A percentile compares a stretch with the other conserved stretches of the same genome.
phyloP scores from a whole-genome alignment of 805 yeast genomes.

The Wickerhamiella dianesei region DNA sequence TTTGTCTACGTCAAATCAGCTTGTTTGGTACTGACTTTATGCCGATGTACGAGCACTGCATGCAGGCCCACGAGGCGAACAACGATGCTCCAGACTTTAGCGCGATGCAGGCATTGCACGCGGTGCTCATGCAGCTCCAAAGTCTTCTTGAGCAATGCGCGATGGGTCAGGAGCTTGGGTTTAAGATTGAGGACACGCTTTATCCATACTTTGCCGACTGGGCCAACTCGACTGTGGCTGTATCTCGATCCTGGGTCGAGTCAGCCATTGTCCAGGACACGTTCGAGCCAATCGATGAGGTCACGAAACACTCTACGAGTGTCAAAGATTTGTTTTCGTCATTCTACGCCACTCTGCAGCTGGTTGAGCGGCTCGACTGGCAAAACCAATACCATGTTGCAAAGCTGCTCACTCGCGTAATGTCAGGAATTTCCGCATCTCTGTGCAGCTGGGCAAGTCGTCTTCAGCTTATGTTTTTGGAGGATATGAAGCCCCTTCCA shows the following conservation, averaged over 20 bases:
- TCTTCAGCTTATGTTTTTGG: slow-evolving; percentile 11
- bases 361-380: slow-evolving; percentile 58
- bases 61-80: slow-evolving; percentile 15
- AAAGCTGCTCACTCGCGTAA: slow-evolving; percentile 42
- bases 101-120: slow-evolving; percentile 47
- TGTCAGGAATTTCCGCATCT: slow-evolving; percentile 51
- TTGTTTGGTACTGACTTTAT: slow-evolving; percentile 25
- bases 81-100: slow-evolving; percentile 29
- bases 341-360: slow-evolving; percentile 41
- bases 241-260: slow-evolving; percentile 36
- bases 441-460: slow-evolving; percentile 37
- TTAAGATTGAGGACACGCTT: slow-evolving; percentile 45
- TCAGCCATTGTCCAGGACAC: slow-evolving; percentile 46
- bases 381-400: slow-evolving; percentile 48
- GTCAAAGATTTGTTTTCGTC: slow-evolving; percentile 55
- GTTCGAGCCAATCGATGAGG: slow-evolving; percentile 38
- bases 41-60: slow-evolving; percentile 23
- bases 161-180: slow-evolving; percentile 31
- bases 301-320: slow-evolving; percentile 38
- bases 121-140: slow-evolving; percentile 39
- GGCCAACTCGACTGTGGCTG: slow-evolving; percentile 33
- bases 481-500: slow-evolving; percentile 8
- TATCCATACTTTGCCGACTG: slow-evolving; percentile 33
- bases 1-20: slow-evolving; percentile 22
- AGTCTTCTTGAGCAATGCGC: slow-evolving; percentile 38